Conservation (phyloP, 2,329 filamentous ascomycete genomes). For the Penicillium sp. region DNA sequence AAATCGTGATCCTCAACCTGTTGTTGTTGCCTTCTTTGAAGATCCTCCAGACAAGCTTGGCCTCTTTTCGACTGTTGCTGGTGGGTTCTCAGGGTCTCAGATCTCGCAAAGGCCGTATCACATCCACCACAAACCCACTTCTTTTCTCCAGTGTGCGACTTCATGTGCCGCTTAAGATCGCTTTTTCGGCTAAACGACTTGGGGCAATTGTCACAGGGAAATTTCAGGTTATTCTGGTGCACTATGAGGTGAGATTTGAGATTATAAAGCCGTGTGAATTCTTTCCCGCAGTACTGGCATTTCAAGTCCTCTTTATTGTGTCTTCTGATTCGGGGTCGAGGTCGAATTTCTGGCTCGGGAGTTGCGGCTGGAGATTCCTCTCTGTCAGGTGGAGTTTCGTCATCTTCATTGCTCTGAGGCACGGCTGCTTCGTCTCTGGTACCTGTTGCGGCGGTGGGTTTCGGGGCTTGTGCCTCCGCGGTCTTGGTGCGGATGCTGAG, state of each 20-base stretch:
- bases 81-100: constrained; percentile 2
- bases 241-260: not conserved
- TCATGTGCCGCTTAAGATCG: not conserved
- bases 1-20: not conserved
- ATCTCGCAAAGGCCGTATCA: not conserved
- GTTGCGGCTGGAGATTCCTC: not conserved
- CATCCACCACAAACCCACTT: constrained; percentile 5
- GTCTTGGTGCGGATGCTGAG: not conserved
- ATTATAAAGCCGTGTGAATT: not conserved
- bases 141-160: constrained; percentile 1
- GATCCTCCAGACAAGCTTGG: not conserved
- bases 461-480: not conserved
- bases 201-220: not conserved
- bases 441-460: not conserved
- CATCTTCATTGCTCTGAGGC: not conserved
- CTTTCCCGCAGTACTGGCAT: not conserved
- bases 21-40: not conserved
- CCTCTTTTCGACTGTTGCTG: constrained; percentile 1
- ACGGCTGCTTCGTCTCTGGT: no score
- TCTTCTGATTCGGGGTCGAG: not conserved
- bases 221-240: not conserved
- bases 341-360: not conserved
- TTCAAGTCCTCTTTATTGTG: not conserved
- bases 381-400: not conserved
- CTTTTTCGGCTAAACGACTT: not conserved